Conservation (phyloP, 148 eudicot genomes). For the Dianthus caryophyllus region DNA sequence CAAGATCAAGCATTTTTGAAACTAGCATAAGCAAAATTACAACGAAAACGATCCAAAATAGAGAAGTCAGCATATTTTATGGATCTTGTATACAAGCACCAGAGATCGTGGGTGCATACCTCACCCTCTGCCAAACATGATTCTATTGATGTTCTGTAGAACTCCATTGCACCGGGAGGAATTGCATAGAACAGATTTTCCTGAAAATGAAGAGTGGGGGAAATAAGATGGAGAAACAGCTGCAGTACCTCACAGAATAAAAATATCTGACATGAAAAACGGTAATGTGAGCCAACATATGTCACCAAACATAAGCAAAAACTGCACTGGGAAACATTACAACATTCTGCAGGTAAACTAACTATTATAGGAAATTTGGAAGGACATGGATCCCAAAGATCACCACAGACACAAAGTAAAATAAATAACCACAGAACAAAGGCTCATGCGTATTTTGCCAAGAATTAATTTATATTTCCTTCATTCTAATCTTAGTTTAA, state of each 20-base stretch:
- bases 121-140: constrained; percentile 50
- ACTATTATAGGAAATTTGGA: background rate
- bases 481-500: too few relatives aligned
- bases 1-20: background rate
- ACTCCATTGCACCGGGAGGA: constrained; percentile 66
- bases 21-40: background rate
- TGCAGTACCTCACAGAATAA: background rate
- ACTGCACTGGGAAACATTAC: constrained; percentile 3
- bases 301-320: background rate
- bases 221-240: constrained; percentile 5
- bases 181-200: constrained; percentile 71
- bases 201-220: constrained; percentile 31
- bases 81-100: background rate
- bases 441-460: background rate
- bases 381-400: background rate
- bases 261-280: background rate
- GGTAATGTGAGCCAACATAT: background rate
- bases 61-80: background rate
- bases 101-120: constrained; percentile 35
- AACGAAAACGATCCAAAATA: background rate
- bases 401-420: background rate
- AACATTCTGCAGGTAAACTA: background rate
- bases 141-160: constrained; percentile 68
- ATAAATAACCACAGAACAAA: background rate
- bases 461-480: too few relatives aligned